Evolutionary conservation across 441 rosid species (phyloP), one percentile per base, ranked within the genome.

Genomic region (Metrosideros polymorpha): DNA sequence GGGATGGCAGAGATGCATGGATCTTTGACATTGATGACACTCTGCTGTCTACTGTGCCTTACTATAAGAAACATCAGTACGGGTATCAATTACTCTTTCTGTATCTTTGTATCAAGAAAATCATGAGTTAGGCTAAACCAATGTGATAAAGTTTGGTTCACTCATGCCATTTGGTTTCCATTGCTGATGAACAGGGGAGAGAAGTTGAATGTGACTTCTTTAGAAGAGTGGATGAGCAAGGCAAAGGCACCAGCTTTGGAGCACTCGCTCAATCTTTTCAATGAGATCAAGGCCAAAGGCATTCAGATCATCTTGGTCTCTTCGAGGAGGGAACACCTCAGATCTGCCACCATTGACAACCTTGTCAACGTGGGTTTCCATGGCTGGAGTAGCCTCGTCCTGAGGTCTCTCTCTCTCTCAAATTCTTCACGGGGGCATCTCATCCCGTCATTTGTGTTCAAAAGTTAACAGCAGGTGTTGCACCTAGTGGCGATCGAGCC

Each of bases 311-410:
- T 95, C 88, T 88, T 97, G 27, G 85, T 97, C 86, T 97, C 99
- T 79, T 93, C 98, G 43, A 94, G 98, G 82, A 92, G 89, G 85
- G 97, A 97, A 84, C 84, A 89, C 79, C 92, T 95, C 30, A 91
- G 99, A 92, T 92, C 96, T 76, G 87, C 94, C 85, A 97, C 99
- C 5, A 94, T 94, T 2, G 94, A 93, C 66, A 97, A 97, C 89
- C 99, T 95, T 76, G 93, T 97, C 87, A 89, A 91, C n/a, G 97
- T 86, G 51, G 99, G 98, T 32, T 95, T 92, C 84, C 96, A 95
- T 85, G 98, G 98, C 45, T 97, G 99, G 99, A 52, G 95, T 66
- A 79, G 90, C 51, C 97, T 97, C 54, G 83, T 91, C 24, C 88
- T 97, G 85, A 95, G 99, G 98, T 93, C 88, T 55, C 32, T 24